Evolutionary conservation across 2,329 filamentous ascomycete genomes (phyloP).

Genomic region (Fusarium clavum): DNA sequence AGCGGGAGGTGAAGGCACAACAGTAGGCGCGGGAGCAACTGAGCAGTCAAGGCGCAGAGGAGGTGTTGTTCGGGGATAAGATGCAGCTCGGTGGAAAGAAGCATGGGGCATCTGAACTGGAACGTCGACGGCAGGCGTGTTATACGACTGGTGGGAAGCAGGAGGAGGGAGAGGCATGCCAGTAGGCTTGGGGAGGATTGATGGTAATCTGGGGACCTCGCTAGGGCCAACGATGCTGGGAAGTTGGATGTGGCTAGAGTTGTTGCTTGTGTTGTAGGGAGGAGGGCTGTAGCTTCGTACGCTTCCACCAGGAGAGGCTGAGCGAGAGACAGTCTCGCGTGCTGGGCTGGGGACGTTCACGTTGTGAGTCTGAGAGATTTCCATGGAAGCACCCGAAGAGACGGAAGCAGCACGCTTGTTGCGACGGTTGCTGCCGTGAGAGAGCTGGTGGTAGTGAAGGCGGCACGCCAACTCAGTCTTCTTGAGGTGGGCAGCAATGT

Average conservation of each 20-base stretch:
- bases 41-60: constrained; percentile 72
- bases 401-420: constrained; percentile 81
- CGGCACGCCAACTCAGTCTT: constrained; percentile 91
- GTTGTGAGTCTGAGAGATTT: constrained; percentile 62
- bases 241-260: constrained; percentile 61
- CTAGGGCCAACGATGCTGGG: constrained; percentile 62
- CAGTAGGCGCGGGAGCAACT: constrained; percentile 55
- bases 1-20: constrained; percentile 50
- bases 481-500: constrained; percentile 85
- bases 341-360: constrained; percentile 63
- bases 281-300: constrained; percentile 58
- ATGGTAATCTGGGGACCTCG: constrained; percentile 64
- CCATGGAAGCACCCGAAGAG: constrained; percentile 68
- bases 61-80: constrained; percentile 54
- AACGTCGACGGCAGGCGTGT: constrained; percentile 58
- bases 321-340: constrained; percentile 61
- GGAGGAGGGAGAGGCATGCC: constrained; percentile 59
- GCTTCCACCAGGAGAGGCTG: constrained; percentile 61
- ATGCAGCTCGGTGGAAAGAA: constrained; percentile 50
- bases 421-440: constrained; percentile 82
- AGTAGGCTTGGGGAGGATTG: constrained; percentile 74
- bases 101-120: constrained; percentile 58
- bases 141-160: constrained; percentile 55
- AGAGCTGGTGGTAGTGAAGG: constrained; percentile 87
- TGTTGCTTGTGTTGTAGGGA: constrained; percentile 53